A percentile compares a stretch with the other conserved stretches of the same genome.
phyloP scores from a whole-genome alignment of 305 asterid genomes.

The Fraxinus greggii region DNA sequence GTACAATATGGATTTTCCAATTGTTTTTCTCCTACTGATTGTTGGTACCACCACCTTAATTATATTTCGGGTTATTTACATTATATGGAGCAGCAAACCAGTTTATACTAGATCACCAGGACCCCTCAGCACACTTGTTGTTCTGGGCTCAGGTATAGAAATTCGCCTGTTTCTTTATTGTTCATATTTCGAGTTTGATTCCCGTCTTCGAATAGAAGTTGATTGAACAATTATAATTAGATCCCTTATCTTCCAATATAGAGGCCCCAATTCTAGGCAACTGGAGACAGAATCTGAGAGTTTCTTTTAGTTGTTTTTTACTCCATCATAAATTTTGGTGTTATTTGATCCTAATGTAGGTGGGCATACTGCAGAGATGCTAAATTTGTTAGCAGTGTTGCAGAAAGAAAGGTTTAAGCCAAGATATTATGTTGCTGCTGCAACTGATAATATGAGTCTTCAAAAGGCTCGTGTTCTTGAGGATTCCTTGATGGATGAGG shows the following conservation, averaged over 20 bases:
- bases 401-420: constrained; percentile 44
- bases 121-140: constrained; percentile 58
- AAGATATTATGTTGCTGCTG: constrained; percentile 83
- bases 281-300: not conserved
- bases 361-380: constrained; percentile 97
- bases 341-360: constrained; percentile 42
- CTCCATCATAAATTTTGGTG: not conserved
- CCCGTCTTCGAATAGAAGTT: not conserved
- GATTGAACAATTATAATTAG: not conserved
- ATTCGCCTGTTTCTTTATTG: not conserved
- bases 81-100: constrained; percentile 48
- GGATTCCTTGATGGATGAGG: constrained; percentile 60
- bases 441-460: constrained; percentile 75
- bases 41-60: constrained; percentile 43
- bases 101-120: constrained; percentile 30
- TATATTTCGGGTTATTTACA: constrained; percentile 45
- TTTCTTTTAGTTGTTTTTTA: not conserved
- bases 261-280: not conserved
- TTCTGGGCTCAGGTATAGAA: constrained; percentile 79
- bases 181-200: not conserved
- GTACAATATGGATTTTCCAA: constrained; percentile 25
- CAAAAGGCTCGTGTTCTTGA: constrained; percentile 39
- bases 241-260: not conserved
- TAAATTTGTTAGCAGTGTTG: constrained; percentile 50
- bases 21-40: constrained; percentile 22